Evolutionary conservation across 192 early-diverging fungal species (phyloP).

Genomic region (Coemansia sp.): DNA sequence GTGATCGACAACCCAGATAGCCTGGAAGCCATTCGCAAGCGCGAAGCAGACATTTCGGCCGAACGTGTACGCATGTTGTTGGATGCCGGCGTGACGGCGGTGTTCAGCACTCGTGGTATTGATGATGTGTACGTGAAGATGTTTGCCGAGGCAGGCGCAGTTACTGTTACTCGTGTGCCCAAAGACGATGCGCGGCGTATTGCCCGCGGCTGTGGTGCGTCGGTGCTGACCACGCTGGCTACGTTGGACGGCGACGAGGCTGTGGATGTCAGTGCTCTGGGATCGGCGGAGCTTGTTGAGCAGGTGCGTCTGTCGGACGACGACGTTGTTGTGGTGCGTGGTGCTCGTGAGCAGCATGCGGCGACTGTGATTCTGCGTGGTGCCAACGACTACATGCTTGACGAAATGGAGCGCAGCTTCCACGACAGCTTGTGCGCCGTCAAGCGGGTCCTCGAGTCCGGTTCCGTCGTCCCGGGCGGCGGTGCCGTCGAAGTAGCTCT

Average conservation of each 20-base stretch:
- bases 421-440: slow-evolving; percentile 95
- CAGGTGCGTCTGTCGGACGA: slow-evolving; percentile 98
- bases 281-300: slow-evolving; percentile 91
- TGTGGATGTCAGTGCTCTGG: slow-evolving; percentile 84
- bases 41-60: slow-evolving; percentile 94
- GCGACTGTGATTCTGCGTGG: slow-evolving; percentile 96
- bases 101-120: slow-evolving; percentile 98
- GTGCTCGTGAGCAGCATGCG: slow-evolving; percentile 65
- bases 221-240: slow-evolving; percentile 89
- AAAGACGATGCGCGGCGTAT: slow-evolving; percentile 98
- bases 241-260: slow-evolving; percentile 99
- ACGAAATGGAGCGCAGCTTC: slow-evolving; percentile 98
- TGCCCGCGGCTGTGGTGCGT: slow-evolving; percentile 95
- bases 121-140: slow-evolving; percentile 98
- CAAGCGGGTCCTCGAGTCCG: slow-evolving; percentile 94
- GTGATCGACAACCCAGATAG: slow-evolving; percentile 98
- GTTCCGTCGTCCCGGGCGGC: slow-evolving; percentile 94
- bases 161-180: slow-evolving; percentile 92
- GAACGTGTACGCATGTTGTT: slow-evolving; percentile 96
- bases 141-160: slow-evolving; percentile 97
- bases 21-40: slow-evolving; percentile 91
- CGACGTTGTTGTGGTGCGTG: slow-evolving; percentile 93
- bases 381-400: slow-evolving; percentile 98
- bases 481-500: slow-evolving; percentile 95
- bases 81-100: slow-evolving; percentile 91